Conservation (phyloP, 768 basidiomycete species). For the Hysterangium stoloniferum region DNA sequence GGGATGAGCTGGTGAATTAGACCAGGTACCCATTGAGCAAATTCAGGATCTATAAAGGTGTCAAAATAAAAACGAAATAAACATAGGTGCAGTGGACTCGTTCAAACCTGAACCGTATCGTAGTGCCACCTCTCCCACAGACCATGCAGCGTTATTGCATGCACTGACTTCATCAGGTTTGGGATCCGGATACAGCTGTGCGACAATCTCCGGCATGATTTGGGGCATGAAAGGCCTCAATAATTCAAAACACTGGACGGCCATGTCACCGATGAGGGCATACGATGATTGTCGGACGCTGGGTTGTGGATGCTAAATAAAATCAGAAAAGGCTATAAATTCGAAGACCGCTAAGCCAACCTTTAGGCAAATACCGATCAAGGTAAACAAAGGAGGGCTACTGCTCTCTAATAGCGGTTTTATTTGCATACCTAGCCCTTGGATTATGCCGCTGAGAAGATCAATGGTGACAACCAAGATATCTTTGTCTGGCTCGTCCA, state of each 20-base stretch:
- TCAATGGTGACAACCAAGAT: conserved; percentile 99
- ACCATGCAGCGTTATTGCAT: conserved; percentile 99
- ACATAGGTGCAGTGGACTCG: conserved; percentile 1
- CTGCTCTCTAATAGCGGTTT: conserved; percentile 61
- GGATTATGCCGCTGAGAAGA: conserved; percentile 89
- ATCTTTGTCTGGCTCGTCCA: conserved; percentile 93
- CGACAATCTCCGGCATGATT: conserved; percentile 84
- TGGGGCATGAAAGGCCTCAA: conserved; percentile 79
- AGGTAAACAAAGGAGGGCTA: conserved; percentile 69
- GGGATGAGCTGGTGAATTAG: conserved; percentile 86
- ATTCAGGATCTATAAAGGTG: conserved; percentile 51
- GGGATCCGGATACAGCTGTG: conserved; percentile 89
- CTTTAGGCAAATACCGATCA: conserved; percentile 85
- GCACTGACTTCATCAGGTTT: conserved; percentile 92
- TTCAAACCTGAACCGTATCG: conserved; percentile 74
- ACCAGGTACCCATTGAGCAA: conserved; percentile 86
- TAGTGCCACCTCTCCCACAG: conserved; percentile 95
- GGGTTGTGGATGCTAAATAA: conserved; percentile 73
- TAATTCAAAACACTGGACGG: conserved; percentile 88
- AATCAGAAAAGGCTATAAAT: background rate
- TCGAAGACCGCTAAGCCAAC: conserved; percentile 24
- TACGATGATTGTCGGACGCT: conserved; percentile 95
- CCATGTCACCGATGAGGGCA: conserved; percentile 96
- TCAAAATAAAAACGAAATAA: background rate
- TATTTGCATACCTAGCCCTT: conserved; percentile 78